Percentiles rank a stretch among this genome's conserved stretches.
Evolutionary conservation across 768 basidiomycete species (phyloP).

Genomic region (Ramaria sp.): DNA sequence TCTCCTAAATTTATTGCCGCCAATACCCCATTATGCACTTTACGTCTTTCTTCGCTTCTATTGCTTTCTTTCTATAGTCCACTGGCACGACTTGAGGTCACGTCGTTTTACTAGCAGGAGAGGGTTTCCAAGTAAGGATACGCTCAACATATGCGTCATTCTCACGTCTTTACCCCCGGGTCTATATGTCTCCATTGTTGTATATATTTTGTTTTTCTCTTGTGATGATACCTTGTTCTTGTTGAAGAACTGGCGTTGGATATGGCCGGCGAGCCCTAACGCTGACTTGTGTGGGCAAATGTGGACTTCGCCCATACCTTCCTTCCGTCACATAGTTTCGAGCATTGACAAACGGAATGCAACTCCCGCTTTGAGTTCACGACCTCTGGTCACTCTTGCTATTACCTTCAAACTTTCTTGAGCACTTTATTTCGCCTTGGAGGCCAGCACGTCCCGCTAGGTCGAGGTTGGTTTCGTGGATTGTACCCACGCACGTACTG

Average conservation of each 20-base stretch:
- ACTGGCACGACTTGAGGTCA: not conserved
- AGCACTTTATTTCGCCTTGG: slow-evolving; percentile 1
- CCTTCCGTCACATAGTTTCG: too few relatives aligned
- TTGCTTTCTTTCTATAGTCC: not conserved
- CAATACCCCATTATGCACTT: not conserved
- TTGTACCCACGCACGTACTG: not conserved
- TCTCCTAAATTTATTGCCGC: not conserved
- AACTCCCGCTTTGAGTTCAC: not conserved
- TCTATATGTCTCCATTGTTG: not conserved
- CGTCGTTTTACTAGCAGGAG: not conserved
- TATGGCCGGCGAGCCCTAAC: not conserved
- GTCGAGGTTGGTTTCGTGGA: slow-evolving; percentile 2
- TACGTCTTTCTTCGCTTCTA: not conserved
- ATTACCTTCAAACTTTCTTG: not conserved
- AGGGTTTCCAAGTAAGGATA: not conserved
- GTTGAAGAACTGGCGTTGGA: not conserved
- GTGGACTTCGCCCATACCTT: too few relatives aligned
- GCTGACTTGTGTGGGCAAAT: not conserved
- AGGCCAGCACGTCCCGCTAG: slow-evolving; percentile 2
- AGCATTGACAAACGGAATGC: too few relatives aligned
- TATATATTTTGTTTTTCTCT: not conserved
- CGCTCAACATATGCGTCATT: not conserved
- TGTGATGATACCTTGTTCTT: not conserved
- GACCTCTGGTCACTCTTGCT: not conserved
- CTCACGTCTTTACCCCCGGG: not conserved